These are phyloP conservation scores for Neofusicoccum laricinum DNA, from an alignment of 2,329 filamentous ascomycete genomes.

Conservation along the genomic window DNA sequence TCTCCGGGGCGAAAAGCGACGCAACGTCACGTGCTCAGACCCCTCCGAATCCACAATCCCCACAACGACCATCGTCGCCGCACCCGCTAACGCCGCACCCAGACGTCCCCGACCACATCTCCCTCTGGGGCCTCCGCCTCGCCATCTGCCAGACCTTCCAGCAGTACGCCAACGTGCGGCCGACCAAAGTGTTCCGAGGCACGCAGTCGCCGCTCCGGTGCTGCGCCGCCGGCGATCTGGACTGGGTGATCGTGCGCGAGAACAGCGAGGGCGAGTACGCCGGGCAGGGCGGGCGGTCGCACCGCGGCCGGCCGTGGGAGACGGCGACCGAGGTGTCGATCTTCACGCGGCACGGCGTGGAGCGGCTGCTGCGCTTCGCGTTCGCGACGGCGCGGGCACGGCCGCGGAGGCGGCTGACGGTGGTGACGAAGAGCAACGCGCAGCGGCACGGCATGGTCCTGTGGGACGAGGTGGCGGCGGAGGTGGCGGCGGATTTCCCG, in stretches of 20 bases:
- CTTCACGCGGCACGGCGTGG: constrained; percentile 60
- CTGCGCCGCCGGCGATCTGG: constrained; percentile 54
- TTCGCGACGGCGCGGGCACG: constrained; percentile 59
- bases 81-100: neutral
- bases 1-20: too few relatives aligned
- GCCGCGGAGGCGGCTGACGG: constrained; percentile 57
- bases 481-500: constrained; percentile 56
- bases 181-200: constrained; percentile 60
- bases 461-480: constrained; percentile 61
- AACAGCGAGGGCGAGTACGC: constrained; percentile 67
- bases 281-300: constrained; percentile 62
- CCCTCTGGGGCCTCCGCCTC: constrained; percentile 55
- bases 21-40: neutral
- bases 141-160: constrained; percentile 56
- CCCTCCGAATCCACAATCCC: neutral
- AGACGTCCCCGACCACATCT: constrained; percentile 57
- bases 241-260: constrained; percentile 66
- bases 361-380: constrained; percentile 61
- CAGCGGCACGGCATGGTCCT: constrained; percentile 66
- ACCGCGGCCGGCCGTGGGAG: constrained; percentile 58
- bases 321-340: constrained; percentile 61
- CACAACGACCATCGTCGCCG: too few relatives aligned
- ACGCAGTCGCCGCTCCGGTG: constrained; percentile 57
- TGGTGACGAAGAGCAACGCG: constrained; percentile 65
- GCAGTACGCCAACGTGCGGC: constrained; percentile 57